phyloP scores from a whole-genome alignment of 176 grass and related monocot species.

The Saccharum spontaneum region DNA sequence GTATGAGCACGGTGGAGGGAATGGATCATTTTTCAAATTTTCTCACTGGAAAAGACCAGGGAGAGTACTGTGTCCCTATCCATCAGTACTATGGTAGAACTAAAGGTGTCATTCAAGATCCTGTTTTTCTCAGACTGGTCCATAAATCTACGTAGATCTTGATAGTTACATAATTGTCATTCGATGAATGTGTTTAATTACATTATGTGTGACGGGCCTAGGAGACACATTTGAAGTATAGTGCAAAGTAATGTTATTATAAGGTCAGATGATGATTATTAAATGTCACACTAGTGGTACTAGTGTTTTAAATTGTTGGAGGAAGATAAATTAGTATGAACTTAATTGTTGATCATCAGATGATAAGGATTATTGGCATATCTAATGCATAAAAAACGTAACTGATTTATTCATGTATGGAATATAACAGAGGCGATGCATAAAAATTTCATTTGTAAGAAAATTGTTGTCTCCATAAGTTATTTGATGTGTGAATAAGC shows the following conservation, averaged over 20 bases:
- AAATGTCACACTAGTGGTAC: neutral
- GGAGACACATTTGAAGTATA: neutral
- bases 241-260: neutral
- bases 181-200: neutral
- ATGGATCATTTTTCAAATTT: slow-evolving; percentile 2
- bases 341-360: neutral
- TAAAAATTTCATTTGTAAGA: neutral
- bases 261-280: neutral
- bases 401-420: neutral
- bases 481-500: neutral
- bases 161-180: neutral
- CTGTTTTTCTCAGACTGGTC: neutral
- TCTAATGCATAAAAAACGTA: neutral
- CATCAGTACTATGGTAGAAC: neutral
- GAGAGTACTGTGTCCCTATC: neutral
- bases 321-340: neutral
- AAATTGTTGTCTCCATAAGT: neutral
- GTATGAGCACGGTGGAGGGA: slow-evolving; percentile 6
- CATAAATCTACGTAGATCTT: neutral
- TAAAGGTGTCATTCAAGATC: neutral
- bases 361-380: neutral
- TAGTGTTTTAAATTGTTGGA: neutral
- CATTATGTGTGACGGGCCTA: neutral
- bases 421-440: neutral
- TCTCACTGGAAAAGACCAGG: slow-evolving; percentile 5